Evolutionary conservation across 2,329 filamentous ascomycete species (phyloP), one percentile per base, ranked within the genome.

Genomic region (Aureobasidium sp.): DNA sequence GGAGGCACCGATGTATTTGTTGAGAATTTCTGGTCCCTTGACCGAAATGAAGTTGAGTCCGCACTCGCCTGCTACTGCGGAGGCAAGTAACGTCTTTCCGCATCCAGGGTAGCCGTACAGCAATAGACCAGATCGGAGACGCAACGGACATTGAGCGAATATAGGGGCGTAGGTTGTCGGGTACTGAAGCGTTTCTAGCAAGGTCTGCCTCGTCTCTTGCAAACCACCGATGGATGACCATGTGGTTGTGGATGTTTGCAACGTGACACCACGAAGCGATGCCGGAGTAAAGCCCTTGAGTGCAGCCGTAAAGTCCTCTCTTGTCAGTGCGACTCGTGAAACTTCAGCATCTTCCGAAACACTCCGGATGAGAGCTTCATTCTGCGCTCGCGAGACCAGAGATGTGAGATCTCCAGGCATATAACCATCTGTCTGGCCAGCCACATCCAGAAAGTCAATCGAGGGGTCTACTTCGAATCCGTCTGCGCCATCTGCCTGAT

Each of bases 21-120:
- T 98, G 52, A 98, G 73, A 55, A 98, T 97, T 69, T 98, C 94
- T 0, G 93, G 93, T 0, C 93, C 93, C 72, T 98, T 98, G 64
- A 98, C 93, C 35, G 85, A 90, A 69, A 98, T 98, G 70, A 98
- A 98, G 70, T 98, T 98, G 56, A 98, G 82, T 0, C 91, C 91
- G 64, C 91, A 97, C 72, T 98, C 93, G 53, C 91, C 91, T 11
- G 94, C 93, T n/a, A 98, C 91, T 0, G 93, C 93, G 55, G 88
- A 95, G 17, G 94, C 93, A 8, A 98, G 81, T 7, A 98, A 78
- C 0, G 93, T 98, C 72, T 98, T 98, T 57, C 94, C 94, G 64
- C 93, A 97, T 2, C 93, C 93, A 0, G 93, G 93, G 63, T 87
- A 97, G 24, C 93, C 93, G 66, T 98, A 98, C 0, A 98, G 78